Conservation (phyloP, 208 protist species). For the Naegleria gruberi region DNA sequence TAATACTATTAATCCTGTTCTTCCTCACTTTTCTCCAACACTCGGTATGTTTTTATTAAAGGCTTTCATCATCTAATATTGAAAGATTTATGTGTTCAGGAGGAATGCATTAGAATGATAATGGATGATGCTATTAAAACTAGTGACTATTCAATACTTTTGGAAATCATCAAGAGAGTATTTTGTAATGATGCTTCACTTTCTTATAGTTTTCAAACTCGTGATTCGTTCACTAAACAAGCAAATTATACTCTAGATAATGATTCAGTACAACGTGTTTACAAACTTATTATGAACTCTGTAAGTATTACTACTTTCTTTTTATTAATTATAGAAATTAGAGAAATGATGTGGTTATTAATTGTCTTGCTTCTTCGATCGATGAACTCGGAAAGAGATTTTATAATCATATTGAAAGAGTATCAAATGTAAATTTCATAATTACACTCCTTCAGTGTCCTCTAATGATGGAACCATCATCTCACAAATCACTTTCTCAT, state of each 20-base stretch:
- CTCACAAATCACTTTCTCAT: not conserved
- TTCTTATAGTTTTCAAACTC: not conserved
- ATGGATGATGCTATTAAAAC: not conserved
- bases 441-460: not conserved
- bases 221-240: not conserved
- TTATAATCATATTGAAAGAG: not conserved
- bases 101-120: not conserved
- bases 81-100: not conserved
- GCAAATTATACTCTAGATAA: not conserved
- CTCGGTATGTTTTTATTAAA: not conserved
- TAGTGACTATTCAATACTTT: not conserved
- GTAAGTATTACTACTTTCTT: not conserved
- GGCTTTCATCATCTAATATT: not conserved
- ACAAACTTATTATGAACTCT: not conserved
- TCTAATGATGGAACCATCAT: constrained; percentile 2
- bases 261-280: not conserved
- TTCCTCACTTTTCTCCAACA: not conserved
- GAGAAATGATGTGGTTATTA: not conserved
- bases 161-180: not conserved
- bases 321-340: not conserved
- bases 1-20: not conserved
- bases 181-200: not conserved
- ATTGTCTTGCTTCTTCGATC: not conserved
- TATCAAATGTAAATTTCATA: not conserved
- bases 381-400: not conserved